Evolutionary conservation across 2,329 filamentous ascomycete genomes (phyloP).

Genomic region (Emericellopsis cladophorae): DNA sequence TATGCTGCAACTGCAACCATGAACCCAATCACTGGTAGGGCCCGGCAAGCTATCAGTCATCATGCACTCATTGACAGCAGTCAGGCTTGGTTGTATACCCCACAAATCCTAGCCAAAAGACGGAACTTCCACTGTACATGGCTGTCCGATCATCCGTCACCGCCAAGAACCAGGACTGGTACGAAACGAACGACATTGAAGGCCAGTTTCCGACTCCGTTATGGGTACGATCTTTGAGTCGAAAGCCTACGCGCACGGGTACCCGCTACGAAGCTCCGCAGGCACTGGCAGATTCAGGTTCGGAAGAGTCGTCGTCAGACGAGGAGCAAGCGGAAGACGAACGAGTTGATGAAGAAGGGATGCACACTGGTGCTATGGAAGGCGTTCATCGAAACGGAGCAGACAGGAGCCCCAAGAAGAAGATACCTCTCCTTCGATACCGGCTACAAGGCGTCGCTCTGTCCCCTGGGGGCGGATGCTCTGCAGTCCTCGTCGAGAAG

Average conservation of each 20-base stretch:
- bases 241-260: too few relatives aligned
- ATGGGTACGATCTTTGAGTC: slow-evolving; percentile 23
- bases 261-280: slow-evolving; percentile 17
- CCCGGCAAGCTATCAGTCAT: neutral
- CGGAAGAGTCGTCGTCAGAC: slow-evolving; percentile 7
- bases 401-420: too few relatives aligned
- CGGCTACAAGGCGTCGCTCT: slow-evolving; percentile 42
- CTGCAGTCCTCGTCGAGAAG: slow-evolving; percentile 34
- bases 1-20: slow-evolving; percentile 22
- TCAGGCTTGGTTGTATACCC: slow-evolving; percentile 33
- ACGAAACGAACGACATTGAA: slow-evolving; percentile 30
- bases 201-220: slow-evolving; percentile 11
- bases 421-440: slow-evolving; percentile 24
- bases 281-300: too few relatives aligned
- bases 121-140: slow-evolving; percentile 31
- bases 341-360: slow-evolving; percentile 10
- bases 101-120: slow-evolving; percentile 9
- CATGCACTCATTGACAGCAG: neutral
- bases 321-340: slow-evolving; percentile 11
- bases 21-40: slow-evolving; percentile 34
- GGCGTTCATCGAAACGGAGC: too few relatives aligned
- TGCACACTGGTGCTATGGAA: slow-evolving; percentile 12
- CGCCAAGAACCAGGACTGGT: slow-evolving; percentile 36
- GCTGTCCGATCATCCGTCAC: slow-evolving; percentile 40
- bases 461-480: slow-evolving; percentile 38